Evolutionary conservation across 768 basidiomycete genomes (phyloP).

Genomic region (Lactarius sanguifluus): DNA sequence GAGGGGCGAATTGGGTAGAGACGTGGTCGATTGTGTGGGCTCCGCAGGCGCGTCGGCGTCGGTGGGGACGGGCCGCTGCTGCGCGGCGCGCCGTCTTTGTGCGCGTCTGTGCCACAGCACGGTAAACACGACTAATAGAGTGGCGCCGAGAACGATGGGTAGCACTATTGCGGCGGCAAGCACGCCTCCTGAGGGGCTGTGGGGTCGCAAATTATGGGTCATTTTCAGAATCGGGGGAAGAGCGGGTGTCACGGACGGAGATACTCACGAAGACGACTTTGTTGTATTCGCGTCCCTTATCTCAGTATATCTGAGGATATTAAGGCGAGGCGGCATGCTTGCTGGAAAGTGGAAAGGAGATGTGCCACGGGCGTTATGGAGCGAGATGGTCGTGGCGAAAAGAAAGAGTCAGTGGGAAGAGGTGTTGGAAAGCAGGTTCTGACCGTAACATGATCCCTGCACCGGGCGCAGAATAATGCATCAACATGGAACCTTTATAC

Average conservation of each 20-base stretch:
- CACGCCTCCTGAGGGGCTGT: background rate
- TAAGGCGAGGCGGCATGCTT: background rate
- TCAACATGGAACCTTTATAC: background rate
- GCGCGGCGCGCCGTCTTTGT: background rate
- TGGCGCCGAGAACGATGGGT: background rate
- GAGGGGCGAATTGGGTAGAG: background rate
- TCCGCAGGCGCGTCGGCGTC: too few species aligned
- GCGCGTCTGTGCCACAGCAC: background rate
- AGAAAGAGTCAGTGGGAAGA: background rate
- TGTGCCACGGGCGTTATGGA: background rate
- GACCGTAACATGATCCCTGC: conserved; percentile 5
- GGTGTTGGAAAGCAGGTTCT: background rate
- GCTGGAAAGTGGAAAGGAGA: background rate
- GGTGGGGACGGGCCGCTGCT: background rate
- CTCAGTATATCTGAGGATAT: background rate
- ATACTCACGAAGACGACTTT: conserved; percentile 5
- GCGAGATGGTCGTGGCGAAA: conserved; percentile 1
- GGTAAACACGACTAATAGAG: background rate
- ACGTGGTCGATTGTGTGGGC: background rate
- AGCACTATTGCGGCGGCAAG: conserved; percentile 3
- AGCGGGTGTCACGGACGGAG: background rate
- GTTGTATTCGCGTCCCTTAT: background rate
- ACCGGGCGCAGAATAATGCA: background rate
- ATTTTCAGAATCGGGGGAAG: background rate
- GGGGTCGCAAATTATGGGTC: background rate